Percentiles rank a stretch among this genome's conserved stretches.
Evolutionary conservation across 139 green algal genomes (phyloP).

Genomic region (Deuterostichococcus epilithicus): DNA sequence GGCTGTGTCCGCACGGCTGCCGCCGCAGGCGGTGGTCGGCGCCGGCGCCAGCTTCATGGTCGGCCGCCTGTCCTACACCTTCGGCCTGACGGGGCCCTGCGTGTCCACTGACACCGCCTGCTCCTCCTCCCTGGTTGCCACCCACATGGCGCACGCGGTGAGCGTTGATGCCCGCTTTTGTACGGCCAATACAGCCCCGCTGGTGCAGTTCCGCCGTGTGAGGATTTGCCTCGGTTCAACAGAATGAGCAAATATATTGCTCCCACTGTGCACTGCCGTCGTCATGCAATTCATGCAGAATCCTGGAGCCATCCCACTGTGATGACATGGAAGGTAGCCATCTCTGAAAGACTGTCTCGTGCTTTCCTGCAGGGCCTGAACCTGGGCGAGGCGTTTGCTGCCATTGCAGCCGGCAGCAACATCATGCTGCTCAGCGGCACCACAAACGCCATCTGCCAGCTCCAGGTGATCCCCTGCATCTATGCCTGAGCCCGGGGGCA

Average conservation of each 20-base stretch:
- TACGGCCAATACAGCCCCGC: too few relatives aligned
- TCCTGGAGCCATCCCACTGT: slow-evolving; percentile 35
- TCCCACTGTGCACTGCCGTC: background rate
- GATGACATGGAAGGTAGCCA: slow-evolving; percentile 60
- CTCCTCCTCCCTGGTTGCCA: slow-evolving; percentile 80
- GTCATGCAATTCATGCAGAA: background rate
- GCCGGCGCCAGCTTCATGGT: slow-evolving; percentile 33
- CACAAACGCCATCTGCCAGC: slow-evolving; percentile 24
- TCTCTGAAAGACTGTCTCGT: slow-evolving; percentile 56
- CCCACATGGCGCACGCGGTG: slow-evolving; percentile 43
- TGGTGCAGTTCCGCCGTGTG: too few relatives aligned
- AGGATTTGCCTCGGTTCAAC: too few relatives aligned
- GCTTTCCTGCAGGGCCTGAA: slow-evolving; percentile 28
- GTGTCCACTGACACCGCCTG: slow-evolving; percentile 70
- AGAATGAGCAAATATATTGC: too few relatives aligned
- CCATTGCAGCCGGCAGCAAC: slow-evolving; percentile 33
- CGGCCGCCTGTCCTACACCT: slow-evolving; percentile 54
- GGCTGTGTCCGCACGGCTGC: background rate
- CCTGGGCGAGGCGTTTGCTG: background rate
- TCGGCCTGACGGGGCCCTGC: slow-evolving; percentile 35
- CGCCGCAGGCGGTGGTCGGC: slow-evolving; percentile 28
- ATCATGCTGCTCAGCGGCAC: slow-evolving; percentile 30
- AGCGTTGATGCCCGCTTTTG: too few relatives aligned
- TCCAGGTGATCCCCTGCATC: slow-evolving; percentile 13
- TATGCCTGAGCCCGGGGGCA: too few relatives aligned